These are phyloP conservation scores for Candida tammaniensis DNA, from an alignment of 805 yeast genomes.

Conservation along the genomic window DNA sequence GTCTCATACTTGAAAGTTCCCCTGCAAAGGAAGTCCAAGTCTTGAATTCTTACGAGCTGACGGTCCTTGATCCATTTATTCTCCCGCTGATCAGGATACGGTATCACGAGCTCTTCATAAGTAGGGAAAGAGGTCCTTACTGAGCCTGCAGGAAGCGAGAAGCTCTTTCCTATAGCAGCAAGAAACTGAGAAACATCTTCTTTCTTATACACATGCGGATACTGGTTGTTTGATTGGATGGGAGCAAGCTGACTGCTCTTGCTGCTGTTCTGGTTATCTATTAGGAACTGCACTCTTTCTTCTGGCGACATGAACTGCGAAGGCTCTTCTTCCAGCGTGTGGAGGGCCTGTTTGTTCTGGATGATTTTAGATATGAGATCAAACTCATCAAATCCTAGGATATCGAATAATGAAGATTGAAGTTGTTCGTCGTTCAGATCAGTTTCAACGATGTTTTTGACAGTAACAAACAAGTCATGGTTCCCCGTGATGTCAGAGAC, in stretches of 20 bases:
- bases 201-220: conserved; percentile 84
- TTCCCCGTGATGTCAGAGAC: conserved; percentile 33
- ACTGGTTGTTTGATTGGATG: conserved; percentile 46
- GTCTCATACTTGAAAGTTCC: conserved; percentile 83
- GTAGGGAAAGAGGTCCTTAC: conserved; percentile 57
- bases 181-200: conserved; percentile 63
- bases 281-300: conserved; percentile 53
- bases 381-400: conserved; percentile 82
- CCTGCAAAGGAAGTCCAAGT: conserved; percentile 73
- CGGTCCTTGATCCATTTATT: conserved; percentile 42
- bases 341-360: conserved; percentile 32
- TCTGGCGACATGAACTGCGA: conserved; percentile 46
- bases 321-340: conserved; percentile 4
- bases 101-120: conserved; percentile 82
- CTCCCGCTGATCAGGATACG: conserved; percentile 55
- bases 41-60: conserved; percentile 53
- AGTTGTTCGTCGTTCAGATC: conserved; percentile 47
- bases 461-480: conserved; percentile 19
- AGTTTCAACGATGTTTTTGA: conserved; percentile 6
- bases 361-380: conserved; percentile 70
- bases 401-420: conserved; percentile 73
- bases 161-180: conserved; percentile 77
- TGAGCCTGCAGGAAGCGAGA: conserved; percentile 78
- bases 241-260: conserved; percentile 50
- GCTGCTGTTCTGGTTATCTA: conserved; percentile 47